These are phyloP conservation scores for Podaxis rugospora DNA, from an alignment of 768 basidiomycete species.

Conservation along the genomic window DNA sequence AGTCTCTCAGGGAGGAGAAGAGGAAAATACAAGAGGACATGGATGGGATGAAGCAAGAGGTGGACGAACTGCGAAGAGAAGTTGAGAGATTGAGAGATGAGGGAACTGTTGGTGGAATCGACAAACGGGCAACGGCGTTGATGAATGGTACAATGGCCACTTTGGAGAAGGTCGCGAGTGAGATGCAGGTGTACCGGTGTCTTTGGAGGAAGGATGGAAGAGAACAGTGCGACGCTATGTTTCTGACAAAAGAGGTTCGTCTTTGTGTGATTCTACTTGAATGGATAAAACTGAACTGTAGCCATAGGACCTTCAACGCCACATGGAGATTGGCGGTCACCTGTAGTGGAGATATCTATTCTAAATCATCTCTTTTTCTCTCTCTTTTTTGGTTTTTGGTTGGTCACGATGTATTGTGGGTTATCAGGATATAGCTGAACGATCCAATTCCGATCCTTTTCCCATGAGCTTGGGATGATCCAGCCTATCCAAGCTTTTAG, in stretches of 20 bases:
- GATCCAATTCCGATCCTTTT: no score
- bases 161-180: conserved; percentile 14
- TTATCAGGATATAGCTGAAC: neutral
- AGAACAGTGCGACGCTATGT: conserved; percentile 28
- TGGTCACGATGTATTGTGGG: neutral
- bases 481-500: no score
- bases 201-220: conserved; percentile 32
- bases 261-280: neutral
- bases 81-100: conserved; percentile 16
- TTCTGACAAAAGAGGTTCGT: conserved; percentile 28
- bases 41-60: conserved; percentile 15
- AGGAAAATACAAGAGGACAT: conserved; percentile 12
- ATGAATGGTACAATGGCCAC: conserved; percentile 13
- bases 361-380: neutral
- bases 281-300: neutral
- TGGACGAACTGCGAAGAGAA: conserved; percentile 20
- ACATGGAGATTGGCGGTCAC: neutral
- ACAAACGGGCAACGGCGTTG: conserved; percentile 19
- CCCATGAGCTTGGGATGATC: no score
- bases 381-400: neutral
- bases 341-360: neutral
- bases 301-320: neutral
- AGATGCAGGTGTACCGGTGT: conserved; percentile 38
- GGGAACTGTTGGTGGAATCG: conserved; percentile 22
- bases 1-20: conserved; percentile 17